These are phyloP conservation scores for Leishmania aethiopica DNA, from an alignment of 208 protist genomes.

Conservation along the genomic window DNA sequence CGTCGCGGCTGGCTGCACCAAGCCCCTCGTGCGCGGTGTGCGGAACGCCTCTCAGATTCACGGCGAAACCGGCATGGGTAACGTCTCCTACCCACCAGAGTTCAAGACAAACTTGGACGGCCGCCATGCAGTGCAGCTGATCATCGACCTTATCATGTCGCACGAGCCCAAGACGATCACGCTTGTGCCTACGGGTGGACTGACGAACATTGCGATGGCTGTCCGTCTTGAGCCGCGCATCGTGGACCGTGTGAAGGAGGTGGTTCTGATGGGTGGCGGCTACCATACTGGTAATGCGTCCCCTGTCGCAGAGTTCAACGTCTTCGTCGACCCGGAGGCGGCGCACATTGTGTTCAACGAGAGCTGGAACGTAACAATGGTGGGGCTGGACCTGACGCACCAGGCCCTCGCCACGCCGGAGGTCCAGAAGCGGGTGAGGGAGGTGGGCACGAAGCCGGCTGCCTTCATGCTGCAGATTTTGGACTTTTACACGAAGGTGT, in stretches of 20 bases:
- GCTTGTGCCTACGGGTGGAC: conserved; percentile 61
- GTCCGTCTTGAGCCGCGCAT: conserved; percentile 69
- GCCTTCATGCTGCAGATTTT: conserved; percentile 51
- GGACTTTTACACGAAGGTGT: conserved; percentile 59
- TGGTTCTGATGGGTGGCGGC: conserved; percentile 83
- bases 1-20: conserved; percentile 49
- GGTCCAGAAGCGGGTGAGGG: conserved; percentile 45
- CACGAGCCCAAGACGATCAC: conserved; percentile 60
- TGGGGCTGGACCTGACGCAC: conserved; percentile 84
- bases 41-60: conserved; percentile 66
- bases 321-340: conserved; percentile 73
- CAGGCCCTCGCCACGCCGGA: conserved; percentile 58
- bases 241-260: conserved; percentile 67
- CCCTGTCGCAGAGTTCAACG: conserved; percentile 84
- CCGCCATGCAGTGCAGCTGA: conserved; percentile 57
- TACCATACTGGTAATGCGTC: conserved; percentile 58
- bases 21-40: conserved; percentile 49
- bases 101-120: conserved; percentile 37
- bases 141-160: conserved; percentile 61
- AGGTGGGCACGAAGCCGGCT: conserved; percentile 39
- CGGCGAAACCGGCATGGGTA: conserved; percentile 71
- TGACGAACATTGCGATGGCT: conserved; percentile 89
- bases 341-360: conserved; percentile 81
- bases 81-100: conserved; percentile 28
- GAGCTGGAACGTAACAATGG: conserved; percentile 69